Percentiles rank a stretch among this genome's conserved stretches.
Evolutionary conservation across 495 filamentous ascomycete genomes (phyloP).

Genomic region (Aspergillus saccharolyticus): DNA sequence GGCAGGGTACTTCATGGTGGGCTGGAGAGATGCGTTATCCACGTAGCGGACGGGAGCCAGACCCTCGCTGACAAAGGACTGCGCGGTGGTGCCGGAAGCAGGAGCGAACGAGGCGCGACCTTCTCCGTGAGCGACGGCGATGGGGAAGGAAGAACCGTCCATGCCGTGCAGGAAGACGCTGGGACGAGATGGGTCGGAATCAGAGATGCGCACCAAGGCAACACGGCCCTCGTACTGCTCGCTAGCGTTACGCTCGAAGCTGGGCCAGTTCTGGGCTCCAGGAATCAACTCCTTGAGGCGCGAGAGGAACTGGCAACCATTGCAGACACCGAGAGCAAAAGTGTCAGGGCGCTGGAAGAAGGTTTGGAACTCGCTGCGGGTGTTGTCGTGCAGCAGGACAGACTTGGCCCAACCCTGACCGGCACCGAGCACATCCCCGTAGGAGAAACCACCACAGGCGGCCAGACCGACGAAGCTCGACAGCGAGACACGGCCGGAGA

Average conservation of each 20-base stretch:
- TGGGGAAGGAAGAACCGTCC: slow-evolving; percentile 76
- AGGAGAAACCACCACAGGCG: slow-evolving; percentile 94
- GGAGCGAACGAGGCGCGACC: slow-evolving; percentile 73
- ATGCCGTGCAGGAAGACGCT: slow-evolving; percentile 94
- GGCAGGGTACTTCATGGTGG: slow-evolving; percentile 79
- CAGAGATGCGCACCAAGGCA: slow-evolving; percentile 77
- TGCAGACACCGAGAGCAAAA: slow-evolving; percentile 93
- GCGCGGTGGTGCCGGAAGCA: slow-evolving; percentile 29
- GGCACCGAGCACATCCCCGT: slow-evolving; percentile 92
- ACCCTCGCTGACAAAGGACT: slow-evolving; percentile 54
- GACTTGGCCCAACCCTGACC: slow-evolving; percentile 96
- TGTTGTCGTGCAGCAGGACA: slow-evolving; percentile 75
- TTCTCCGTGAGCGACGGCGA: slow-evolving; percentile 88
- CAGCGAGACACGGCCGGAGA: slow-evolving; percentile 69
- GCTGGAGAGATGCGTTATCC: slow-evolving; percentile 64
- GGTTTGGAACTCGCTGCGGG: slow-evolving; percentile 66
- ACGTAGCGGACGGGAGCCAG: slow-evolving; percentile 75
- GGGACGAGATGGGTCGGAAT: slow-evolving; percentile 50
- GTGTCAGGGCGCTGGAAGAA: slow-evolving; percentile 91
- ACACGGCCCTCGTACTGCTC: slow-evolving; percentile 92
- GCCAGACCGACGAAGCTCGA: slow-evolving; percentile 80
- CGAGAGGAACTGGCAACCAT: slow-evolving; percentile 93
- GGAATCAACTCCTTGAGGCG: slow-evolving; percentile 81
- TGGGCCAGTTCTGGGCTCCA: slow-evolving; percentile 79
- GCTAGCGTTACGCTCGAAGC: slow-evolving; percentile 76